A percentile compares a stretch with the other conserved stretches of the same genome.
phyloP scores from a whole-genome alignment of 2,329 filamentous ascomycete genomes.

The Plectosphaerella cucumerina region DNA sequence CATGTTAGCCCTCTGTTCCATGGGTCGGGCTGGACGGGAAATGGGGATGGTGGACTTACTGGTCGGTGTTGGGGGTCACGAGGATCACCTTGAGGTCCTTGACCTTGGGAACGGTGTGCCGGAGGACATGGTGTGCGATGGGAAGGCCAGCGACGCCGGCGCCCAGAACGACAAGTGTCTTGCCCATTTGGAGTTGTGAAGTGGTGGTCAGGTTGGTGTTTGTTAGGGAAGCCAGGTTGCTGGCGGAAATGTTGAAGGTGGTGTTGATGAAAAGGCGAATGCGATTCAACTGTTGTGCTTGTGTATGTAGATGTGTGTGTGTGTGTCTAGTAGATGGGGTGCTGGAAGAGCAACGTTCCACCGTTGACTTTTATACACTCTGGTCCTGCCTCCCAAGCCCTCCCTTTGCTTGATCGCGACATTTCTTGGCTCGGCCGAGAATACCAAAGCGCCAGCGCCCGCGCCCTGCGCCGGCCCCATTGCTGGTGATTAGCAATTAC shows the following conservation, averaged over 20 bases:
- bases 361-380: neutral
- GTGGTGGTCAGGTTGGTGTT: too few relatives aligned
- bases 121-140: conserved; percentile 46
- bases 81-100: conserved; percentile 45
- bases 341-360: neutral
- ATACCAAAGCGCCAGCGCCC: too few relatives aligned
- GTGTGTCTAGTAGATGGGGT: neutral
- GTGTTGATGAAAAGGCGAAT: neutral
- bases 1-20: conserved; percentile 1
- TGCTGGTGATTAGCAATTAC: too few relatives aligned
- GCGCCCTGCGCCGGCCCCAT: too few relatives aligned
- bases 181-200: conserved; percentile 29
- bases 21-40: too few relatives aligned
- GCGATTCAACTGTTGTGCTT: too few relatives aligned
- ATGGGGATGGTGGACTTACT: conserved; percentile 4
- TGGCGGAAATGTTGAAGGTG: neutral
- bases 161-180: conserved; percentile 49
- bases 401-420: too few relatives aligned
- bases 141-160: conserved; percentile 48
- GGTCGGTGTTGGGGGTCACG: conserved; percentile 43
- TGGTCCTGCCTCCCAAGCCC: too few relatives aligned
- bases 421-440: too few relatives aligned
- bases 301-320: neutral
- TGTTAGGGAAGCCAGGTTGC: neutral
- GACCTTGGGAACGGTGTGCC: conserved; percentile 37